Conservation (phyloP, 768 basidiomycete genomes). For the Russula compacta region DNA sequence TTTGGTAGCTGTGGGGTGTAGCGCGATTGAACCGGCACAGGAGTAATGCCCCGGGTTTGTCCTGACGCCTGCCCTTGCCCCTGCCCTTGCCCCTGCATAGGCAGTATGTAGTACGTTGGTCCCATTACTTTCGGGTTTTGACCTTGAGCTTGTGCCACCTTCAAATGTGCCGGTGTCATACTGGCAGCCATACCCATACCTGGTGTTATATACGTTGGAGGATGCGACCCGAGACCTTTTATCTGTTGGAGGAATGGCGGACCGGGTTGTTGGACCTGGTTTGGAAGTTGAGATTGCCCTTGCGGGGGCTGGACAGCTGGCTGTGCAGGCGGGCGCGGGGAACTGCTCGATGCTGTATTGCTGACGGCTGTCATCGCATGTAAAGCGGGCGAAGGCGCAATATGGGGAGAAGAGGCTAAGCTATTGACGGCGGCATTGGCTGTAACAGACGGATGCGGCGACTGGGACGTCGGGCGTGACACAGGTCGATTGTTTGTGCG, state of each 20-base stretch:
- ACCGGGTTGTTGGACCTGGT: constrained; percentile 6
- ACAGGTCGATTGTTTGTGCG: constrained; percentile 27
- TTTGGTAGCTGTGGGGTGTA: constrained; percentile 10
- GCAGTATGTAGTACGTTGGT: too few relatives aligned
- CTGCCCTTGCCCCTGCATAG: not conserved
- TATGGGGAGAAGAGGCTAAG: not conserved
- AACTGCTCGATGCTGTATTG: constrained; percentile 25
- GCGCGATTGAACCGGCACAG: not conserved
- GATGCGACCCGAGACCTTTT: not conserved
- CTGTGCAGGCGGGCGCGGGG: constrained; percentile 24
- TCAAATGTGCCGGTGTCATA: not conserved
- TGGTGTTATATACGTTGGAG: not conserved
- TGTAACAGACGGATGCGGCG: constrained; percentile 23
- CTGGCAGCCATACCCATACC: not conserved
- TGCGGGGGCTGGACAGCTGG: constrained; percentile 29
- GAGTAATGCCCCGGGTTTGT: not conserved
- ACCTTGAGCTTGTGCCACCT: constrained; percentile 14
- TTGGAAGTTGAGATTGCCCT: constrained; percentile 23
- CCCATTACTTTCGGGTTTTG: constrained; percentile 3
- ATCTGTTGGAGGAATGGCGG: not conserved
- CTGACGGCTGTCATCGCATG: constrained; percentile 29
- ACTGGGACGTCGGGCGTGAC: constrained; percentile 28
- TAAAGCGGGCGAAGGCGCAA: constrained; percentile 19
- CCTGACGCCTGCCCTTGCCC: constrained; percentile 12
- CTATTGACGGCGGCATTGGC: constrained; percentile 21